phyloP scores from a whole-genome alignment of 2,329 filamentous ascomycete genomes.

The Septoria petroselini region DNA sequence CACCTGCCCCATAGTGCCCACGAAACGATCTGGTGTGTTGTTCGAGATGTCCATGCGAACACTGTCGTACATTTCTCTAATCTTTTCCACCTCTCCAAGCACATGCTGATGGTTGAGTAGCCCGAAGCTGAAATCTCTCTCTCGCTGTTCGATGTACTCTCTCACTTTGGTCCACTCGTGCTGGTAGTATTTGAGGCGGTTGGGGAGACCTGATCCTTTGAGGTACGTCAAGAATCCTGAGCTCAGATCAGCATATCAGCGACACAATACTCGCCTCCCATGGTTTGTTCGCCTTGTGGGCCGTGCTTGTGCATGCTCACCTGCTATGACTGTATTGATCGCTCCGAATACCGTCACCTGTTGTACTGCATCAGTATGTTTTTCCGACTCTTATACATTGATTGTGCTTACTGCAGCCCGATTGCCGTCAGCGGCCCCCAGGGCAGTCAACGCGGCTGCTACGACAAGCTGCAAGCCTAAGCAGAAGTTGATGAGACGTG shows the following conservation, averaged over 20 bases:
- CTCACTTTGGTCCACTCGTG: slow-evolving; percentile 26
- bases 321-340: slow-evolving; percentile 27
- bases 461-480: slow-evolving; percentile 26
- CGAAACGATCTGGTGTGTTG: slow-evolving; percentile 25
- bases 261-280: too few species aligned
- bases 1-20: slow-evolving; percentile 7
- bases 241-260: too few species aligned
- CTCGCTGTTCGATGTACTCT: slow-evolving; percentile 27
- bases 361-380: background rate
- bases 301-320: too few species aligned
- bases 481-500: slow-evolving; percentile 22
- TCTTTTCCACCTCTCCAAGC: slow-evolving; percentile 18
- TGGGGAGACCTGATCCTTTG: slow-evolving; percentile 24
- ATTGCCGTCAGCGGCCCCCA: slow-evolving; percentile 22
- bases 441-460: slow-evolving; percentile 25
- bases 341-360: slow-evolving; percentile 27
- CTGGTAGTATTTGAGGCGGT: slow-evolving; percentile 26
- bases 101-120: slow-evolving; percentile 11
- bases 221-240: slow-evolving; percentile 26
- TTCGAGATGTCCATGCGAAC: slow-evolving; percentile 22
- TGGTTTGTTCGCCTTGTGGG: too few species aligned
- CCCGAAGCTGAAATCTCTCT: slow-evolving; percentile 22
- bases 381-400: background rate
- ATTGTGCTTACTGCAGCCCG: slow-evolving; percentile 16
- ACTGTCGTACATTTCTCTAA: slow-evolving; percentile 24